phyloP scores from a whole-genome alignment of 352 stramenopile species.

The Chrysophaeum taylorii region DNA sequence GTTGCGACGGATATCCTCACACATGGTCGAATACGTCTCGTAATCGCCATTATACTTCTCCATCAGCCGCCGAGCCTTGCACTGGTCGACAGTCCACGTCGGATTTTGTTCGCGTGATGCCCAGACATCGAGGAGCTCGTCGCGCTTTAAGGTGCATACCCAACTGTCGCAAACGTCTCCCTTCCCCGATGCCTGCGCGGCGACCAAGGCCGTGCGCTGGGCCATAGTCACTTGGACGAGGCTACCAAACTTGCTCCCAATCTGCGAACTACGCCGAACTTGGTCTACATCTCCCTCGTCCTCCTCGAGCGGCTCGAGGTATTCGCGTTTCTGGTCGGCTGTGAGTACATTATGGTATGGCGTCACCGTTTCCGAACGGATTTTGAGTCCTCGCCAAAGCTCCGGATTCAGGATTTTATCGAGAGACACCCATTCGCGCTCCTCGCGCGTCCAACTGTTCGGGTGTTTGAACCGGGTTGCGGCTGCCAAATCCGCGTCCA shows the following conservation, averaged over 20 bases:
- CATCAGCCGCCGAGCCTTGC: constrained; percentile 15
- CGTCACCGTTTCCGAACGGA: background rate
- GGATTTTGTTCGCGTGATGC: background rate
- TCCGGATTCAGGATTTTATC: constrained; percentile 28
- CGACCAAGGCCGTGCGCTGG: too few species aligned
- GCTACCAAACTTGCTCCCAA: too few species aligned
- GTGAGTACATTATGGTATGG: background rate
- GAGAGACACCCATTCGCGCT: constrained; percentile 27
- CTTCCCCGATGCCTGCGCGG: too few species aligned
- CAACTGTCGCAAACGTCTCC: background rate
- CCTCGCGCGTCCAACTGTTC: constrained; percentile 14
- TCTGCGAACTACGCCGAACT: too few species aligned
- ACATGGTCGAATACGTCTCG: too few species aligned
- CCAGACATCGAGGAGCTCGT: constrained; percentile 27
- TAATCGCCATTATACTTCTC: constrained; percentile 30
- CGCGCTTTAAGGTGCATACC: constrained; percentile 21
- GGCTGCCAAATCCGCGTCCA: constrained; percentile 27
- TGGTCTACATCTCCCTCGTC: too few species aligned
- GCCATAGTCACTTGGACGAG: too few species aligned
- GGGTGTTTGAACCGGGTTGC: constrained; percentile 19
- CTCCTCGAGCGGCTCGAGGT: background rate
- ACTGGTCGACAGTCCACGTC: constrained; percentile 23
- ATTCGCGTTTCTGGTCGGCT: background rate
- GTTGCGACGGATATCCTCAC: too few species aligned
- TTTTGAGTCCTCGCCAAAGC: constrained; percentile 20